Base-by-base conservation (phyloP, 495 filamentous ascomycete genomes). In the Talaromyces trachyspermus region DNA sequence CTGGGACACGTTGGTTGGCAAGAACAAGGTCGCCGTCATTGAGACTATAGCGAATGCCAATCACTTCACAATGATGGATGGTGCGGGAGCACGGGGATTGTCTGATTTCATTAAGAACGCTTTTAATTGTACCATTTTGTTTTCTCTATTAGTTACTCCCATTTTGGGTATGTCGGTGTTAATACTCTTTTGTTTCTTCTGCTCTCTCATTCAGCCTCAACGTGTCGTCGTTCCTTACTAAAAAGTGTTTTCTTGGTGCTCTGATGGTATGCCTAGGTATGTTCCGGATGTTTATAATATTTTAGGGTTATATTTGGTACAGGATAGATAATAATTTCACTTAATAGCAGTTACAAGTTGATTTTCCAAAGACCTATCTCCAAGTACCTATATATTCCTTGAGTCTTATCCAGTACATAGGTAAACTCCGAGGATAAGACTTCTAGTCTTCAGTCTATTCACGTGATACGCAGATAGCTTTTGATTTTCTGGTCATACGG, bases 1-100 rank as follows among this genome's bases (percentile, higher is more conserved):
- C 30, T 95, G 88, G 88, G 85, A 85, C 49, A 80, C 85, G 46
- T 79, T 86, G 17, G 65, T 88, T 20, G 83, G 83, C 26, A 49
- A 65, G 10, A 62, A 79, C 48, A 86, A 86, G 59, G 77, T 89
- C 54, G 61, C 29, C 24, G 35, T 14, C 10, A 43, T 43, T 22
- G 39, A 42, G 23, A 22, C 48, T 10, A 14, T 36, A 26, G 9
- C 19, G 11, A 39, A 29, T 8, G 48, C 24, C 12, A 49, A 49
- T 24, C 48, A 49, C 14, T 49, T 49, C 20, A 42, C 48, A 18
- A 49, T 49, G 48, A 49, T 49, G 48, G 33, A 46, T 19, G 44
- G 44, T 36, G n/a, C 17, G 0, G 37, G 37, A 33, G 44, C 44
- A n/a, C 17, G 30, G 19, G 44, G 29, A 14, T 32, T 46, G 22